Evolutionary conservation across 2,329 filamentous ascomycete genomes (phyloP), one percentile per base, ranked within the genome.

Genomic region (Balansia obtecta): DNA sequence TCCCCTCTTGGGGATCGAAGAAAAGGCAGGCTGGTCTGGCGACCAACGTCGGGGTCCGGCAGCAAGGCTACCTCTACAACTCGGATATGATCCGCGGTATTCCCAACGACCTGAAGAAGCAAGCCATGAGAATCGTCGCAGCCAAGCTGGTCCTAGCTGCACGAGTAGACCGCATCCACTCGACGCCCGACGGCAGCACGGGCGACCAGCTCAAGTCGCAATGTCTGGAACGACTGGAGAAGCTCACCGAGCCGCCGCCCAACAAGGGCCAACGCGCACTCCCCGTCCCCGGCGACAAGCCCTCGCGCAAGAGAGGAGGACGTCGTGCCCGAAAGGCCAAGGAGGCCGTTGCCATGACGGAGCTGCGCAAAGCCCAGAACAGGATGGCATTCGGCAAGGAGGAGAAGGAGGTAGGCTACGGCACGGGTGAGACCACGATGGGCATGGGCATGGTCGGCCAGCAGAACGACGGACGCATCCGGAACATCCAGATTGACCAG

Each of bases 401-500:
- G 66, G 93, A 98, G 68, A 84, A 82, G 60, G 93, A 98, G 67
- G 83, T 93, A 1, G 91, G 90, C 33, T 97, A 94, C 64, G 91
- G 89, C 37, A 82, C 81, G 1, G 88, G 89, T 47, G 89, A 95
- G 58, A 80, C 80, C 50, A 95, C 90, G 0, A 83, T 84, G 53
- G 93, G 93, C 30, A 72, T 98, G 65, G 93, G 93, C 50, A 97
- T 97, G 93, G 90, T 98, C 55, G 93, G 93, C 1, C 83, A 88
- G 61, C 74, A 82, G 55, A 87, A 90, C 63, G 88, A 90, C 55
- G 93, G 93, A n/a, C 82, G 87, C 12, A 87, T 98, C 55, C 86
- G 93, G 51, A 84, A 83, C 34, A 76, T 87, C 47, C 90, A 96
- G 68, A 85, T 98, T 61, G 93, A 98, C 65, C 86, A 93, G 64